phyloP scores from a whole-genome alignment of 441 rosid species.

The Gossypium schwendimanii region DNA sequence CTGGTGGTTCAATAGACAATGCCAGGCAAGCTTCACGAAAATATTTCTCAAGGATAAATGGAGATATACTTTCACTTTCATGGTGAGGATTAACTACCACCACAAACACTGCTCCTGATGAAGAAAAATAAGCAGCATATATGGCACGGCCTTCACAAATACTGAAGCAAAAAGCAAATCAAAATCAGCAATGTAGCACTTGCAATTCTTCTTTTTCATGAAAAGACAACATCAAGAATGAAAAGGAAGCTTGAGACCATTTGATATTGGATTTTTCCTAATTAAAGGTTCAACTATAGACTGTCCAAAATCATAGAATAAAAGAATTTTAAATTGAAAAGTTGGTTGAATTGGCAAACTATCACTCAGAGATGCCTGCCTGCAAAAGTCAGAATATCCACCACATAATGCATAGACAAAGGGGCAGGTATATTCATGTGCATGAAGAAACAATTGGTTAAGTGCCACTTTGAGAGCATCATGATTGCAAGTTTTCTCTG shows the following conservation, averaged over 20 bases:
- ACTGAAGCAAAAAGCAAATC: slow-evolving; percentile 32
- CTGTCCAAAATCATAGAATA: neutral
- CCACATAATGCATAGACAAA: neutral
- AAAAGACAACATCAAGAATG: slow-evolving; percentile 1
- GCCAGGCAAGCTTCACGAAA: slow-evolving; percentile 80
- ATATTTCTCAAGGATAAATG: slow-evolving; percentile 73
- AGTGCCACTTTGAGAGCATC: neutral
- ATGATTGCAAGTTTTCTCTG: neutral
- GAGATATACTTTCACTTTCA: slow-evolving; percentile 51
- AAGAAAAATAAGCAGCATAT: slow-evolving; percentile 57
- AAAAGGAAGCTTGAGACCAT: neutral
- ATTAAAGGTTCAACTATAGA: neutral
- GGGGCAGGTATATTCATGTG: neutral
- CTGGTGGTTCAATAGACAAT: slow-evolving; percentile 46
- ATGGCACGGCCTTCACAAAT: slow-evolving; percentile 73
- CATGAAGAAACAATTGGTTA: neutral
- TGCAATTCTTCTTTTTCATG: neutral
- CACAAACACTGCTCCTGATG: slow-evolving; percentile 42
- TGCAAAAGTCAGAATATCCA: neutral
- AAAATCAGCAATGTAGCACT: slow-evolving; percentile 12
- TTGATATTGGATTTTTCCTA: neutral
- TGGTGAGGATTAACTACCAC: slow-evolving; percentile 73
- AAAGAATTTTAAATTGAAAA: neutral
- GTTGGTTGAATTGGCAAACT: neutral
- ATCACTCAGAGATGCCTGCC: neutral